Conservation (phyloP, 2,329 filamentous ascomycete species). For the Nemania sp. region DNA sequence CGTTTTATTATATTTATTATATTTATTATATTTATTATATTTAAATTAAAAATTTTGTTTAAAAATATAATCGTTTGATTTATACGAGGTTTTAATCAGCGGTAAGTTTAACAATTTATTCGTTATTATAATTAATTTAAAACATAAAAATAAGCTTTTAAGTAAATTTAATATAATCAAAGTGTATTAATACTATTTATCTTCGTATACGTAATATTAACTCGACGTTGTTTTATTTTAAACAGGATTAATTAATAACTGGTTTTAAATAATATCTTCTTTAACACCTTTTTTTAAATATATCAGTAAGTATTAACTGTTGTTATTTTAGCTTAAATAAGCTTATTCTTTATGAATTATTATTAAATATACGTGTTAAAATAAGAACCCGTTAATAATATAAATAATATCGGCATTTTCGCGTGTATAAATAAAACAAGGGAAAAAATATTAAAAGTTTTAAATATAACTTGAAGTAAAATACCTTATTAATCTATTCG, state of each 20-base stretch:
- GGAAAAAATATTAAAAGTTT: conserved; percentile 1
- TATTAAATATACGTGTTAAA: conserved; percentile 2
- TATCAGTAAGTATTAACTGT: not conserved
- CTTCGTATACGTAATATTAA: not conserved
- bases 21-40: not conserved
- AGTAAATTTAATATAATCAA: not conserved
- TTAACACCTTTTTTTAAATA: not conserved
- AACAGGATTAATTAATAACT: not conserved
- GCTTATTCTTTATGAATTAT: not conserved
- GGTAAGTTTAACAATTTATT: not conserved
- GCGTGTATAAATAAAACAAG: not conserved
- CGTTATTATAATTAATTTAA: not conserved
- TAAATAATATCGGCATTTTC: not conserved
- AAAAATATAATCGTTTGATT: conserved; percentile 1
- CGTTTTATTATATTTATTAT: not conserved
- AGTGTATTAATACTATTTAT: not conserved
- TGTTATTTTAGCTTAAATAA: conserved; percentile 1
- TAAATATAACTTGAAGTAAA: conserved; percentile 1
- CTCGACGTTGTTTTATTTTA: not conserved
- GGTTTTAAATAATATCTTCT: not conserved
- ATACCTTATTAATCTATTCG: conserved; percentile 1
- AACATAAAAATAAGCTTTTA: not conserved
- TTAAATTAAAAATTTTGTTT: not conserved
- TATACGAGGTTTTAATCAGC: not conserved
- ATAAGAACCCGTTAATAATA: not conserved